phyloP scores from a whole-genome alignment of 2,329 filamentous ascomycete species.

The Myriosclerotinia curreyana region DNA sequence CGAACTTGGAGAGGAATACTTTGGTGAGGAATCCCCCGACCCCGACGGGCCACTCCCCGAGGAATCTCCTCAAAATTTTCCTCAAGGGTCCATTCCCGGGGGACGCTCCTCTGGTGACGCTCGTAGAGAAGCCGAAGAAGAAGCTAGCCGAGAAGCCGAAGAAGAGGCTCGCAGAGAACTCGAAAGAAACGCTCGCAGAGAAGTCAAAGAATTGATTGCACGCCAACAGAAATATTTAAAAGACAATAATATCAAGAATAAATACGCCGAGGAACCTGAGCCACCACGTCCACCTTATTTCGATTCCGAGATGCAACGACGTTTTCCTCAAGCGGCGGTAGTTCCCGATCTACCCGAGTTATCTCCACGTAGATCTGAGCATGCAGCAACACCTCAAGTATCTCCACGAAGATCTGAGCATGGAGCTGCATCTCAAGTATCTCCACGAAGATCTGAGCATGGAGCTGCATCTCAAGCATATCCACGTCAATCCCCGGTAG shows the following conservation, averaged over 20 bases:
- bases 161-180: too few species aligned
- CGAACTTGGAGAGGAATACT: neutral
- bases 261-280: neutral
- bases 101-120: too few species aligned
- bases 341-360: too few species aligned
- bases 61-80: too few species aligned
- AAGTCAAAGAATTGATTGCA: neutral
- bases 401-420: neutral
- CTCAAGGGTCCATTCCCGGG: too few species aligned
- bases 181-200: too few species aligned
- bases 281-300: neutral
- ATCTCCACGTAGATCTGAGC: too few species aligned
- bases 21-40: too few species aligned
- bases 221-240: neutral
- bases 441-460: too few species aligned
- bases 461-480: neutral
- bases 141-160: accelerated
- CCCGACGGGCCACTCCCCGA: too few species aligned
- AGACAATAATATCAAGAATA: neutral
- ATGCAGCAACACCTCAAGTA: neutral
- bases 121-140: too few species aligned
- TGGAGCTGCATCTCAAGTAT: neutral
- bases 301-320: neutral
- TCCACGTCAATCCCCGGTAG: neutral
- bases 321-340: too few species aligned